Base-by-base conservation (phyloP, 208 protist genomes). In the Willaertia magna region DNA sequence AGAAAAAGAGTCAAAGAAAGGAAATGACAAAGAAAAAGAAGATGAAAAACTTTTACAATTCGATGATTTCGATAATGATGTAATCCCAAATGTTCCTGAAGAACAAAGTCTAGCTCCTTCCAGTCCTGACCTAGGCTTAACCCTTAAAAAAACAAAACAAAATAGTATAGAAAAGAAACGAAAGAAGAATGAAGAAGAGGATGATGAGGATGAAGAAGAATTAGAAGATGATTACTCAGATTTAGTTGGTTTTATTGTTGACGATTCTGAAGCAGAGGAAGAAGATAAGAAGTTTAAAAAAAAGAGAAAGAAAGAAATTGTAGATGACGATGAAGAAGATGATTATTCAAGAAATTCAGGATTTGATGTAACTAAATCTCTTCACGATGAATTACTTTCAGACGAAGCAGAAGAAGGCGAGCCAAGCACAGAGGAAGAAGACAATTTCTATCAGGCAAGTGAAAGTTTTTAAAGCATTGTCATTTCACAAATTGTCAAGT, bases 331-430 rank as follows among this genome's bases (percentile, higher is more conserved):
- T 3, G 75, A 79, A 30, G 75, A 76, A n/a, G 46, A 12, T 16
- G 59, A 44, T 40, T 83, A 86, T 43, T 47, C 85, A 11, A 86
- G 34, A n/a, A 76, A 76, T 85, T 90, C 90, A 44, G 91, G 79
- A 85, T 89, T 87, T 61, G 87, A 85, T 55, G 85, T 12, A n/a
- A 87, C 34, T 9, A 47, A 6, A 74, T 78, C n/a, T 82, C 39
- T 39, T 67, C 18, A 16, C 14, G 43, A 86, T 14, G 39, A 43
- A 85, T n/a, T 59, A 22, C 18, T 20, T 51, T 6, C 16, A 22
- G 51, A 59, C 4, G 51, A 59, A 12, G 51, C 16, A 3, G 16
- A n/a, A n/a, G 51, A n/a, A 20, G 51, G 2, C 1, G 11, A 59
- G 2, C 18, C 16, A 3, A 59, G 26, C 11, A 2, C 16, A 1